Evolutionary conservation across 176 grass and related monocot genomes (phyloP).

Genomic region (Zoysia japonica): DNA sequence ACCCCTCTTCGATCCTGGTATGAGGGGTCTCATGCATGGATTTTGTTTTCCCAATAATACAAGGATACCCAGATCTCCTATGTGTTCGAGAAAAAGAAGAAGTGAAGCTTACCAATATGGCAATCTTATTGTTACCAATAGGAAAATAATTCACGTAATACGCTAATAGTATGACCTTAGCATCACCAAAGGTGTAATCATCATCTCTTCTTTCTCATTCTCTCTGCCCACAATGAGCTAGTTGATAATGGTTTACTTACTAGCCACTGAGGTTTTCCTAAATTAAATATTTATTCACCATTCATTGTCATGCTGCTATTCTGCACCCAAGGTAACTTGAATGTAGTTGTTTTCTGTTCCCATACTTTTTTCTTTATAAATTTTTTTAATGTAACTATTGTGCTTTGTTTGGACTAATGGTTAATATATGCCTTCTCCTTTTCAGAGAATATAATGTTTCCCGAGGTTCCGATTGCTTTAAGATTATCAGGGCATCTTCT

Average conservation of each 20-base stretch:
- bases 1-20: too few relatives aligned
- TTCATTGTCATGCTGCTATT: background rate
- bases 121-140: background rate
- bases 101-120: background rate
- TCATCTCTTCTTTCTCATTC: background rate
- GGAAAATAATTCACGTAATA: background rate
- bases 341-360: background rate
- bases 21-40: too few relatives aligned
- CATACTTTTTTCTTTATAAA: background rate
- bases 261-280: background rate
- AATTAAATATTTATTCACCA: too few relatives aligned
- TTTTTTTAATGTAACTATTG: background rate
- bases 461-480: slow-evolving; percentile 81
- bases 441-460: slow-evolving; percentile 75
- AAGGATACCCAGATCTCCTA: too few relatives aligned
- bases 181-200: background rate
- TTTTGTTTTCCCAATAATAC: too few relatives aligned
- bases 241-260: background rate
- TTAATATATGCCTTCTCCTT: slow-evolving; percentile 16
- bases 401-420: background rate
- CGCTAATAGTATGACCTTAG: background rate
- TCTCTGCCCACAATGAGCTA: background rate
- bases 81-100: background rate
- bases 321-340: background rate
- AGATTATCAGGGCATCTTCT: slow-evolving; percentile 92